Evolutionary conservation across 345 rosid genomes (phyloP).

Genomic region (Acer yangbiense): DNA sequence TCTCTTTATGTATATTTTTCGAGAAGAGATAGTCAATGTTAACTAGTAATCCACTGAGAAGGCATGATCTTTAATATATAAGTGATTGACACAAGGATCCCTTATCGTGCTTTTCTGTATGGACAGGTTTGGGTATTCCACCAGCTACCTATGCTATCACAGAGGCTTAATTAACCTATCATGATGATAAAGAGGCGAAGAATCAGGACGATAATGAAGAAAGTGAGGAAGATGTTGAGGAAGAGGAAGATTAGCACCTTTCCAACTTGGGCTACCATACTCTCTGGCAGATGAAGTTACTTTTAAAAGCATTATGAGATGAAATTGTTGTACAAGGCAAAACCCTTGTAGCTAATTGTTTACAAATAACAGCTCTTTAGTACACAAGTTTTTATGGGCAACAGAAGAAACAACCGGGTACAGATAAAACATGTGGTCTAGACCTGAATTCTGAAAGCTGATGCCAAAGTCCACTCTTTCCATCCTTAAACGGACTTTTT

Average conservation of each 20-base stretch:
- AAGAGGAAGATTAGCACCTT: slow-evolving; percentile 25
- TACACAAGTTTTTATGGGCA: neutral
- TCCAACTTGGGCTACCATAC: neutral
- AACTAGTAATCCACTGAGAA: neutral
- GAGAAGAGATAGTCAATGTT: neutral
- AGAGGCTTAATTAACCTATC: neutral
- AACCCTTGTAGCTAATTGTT: neutral
- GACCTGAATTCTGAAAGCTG: neutral
- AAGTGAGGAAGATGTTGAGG: slow-evolving; percentile 13
- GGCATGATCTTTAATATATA: neutral
- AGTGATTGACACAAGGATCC: no score
- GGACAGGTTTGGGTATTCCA: neutral
- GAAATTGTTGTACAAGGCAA: neutral
- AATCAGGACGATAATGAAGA: slow-evolving; percentile 16
- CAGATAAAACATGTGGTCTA: neutral
- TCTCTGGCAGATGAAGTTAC: neutral
- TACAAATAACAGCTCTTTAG: neutral
- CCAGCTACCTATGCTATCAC: neutral
- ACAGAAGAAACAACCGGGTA: neutral
- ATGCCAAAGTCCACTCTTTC: neutral
- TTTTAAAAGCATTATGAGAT: neutral
- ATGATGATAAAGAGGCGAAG: slow-evolving; percentile 16
- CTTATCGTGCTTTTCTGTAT: neutral
- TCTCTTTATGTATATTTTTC: no score
- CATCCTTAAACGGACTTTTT: slow-evolving; percentile 44